Evolutionary conservation across 129 eudicot genomes (phyloP).

Genomic region (Erigeron canadensis): DNA sequence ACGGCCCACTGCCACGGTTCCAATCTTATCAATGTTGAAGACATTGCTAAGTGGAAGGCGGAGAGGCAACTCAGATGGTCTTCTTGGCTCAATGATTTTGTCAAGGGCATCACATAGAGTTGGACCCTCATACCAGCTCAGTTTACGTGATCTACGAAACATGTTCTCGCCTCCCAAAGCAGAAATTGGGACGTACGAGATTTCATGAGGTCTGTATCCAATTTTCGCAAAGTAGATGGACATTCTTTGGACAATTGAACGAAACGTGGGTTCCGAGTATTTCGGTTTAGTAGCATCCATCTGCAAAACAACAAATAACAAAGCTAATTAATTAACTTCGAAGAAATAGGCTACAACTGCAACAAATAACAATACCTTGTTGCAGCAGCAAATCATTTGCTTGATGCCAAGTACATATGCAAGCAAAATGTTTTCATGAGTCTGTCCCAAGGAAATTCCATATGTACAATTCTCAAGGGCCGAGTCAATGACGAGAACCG

Average conservation of each 20-base stretch:
- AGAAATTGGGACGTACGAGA: constrained; percentile 52
- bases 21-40: constrained; percentile 57
- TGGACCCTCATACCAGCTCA: constrained; percentile 51
- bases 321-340: too few species aligned
- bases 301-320: too few species aligned
- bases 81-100: constrained; percentile 19
- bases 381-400: constrained; percentile 60
- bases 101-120: constrained; percentile 59
- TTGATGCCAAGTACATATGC: constrained; percentile 53
- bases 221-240: constrained; percentile 51
- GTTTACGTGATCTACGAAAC: constrained; percentile 48
- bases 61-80: constrained; percentile 57
- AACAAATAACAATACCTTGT: constrained; percentile 30
- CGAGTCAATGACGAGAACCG: constrained; percentile 52
- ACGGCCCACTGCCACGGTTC: constrained; percentile 55
- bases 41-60: constrained; percentile 57
- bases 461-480: constrained; percentile 52
- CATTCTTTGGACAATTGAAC: constrained; percentile 49
- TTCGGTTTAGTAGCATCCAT: constrained; percentile 58
- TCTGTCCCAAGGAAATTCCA: constrained; percentile 54
- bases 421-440: constrained; percentile 54
- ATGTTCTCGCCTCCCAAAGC: constrained; percentile 56
- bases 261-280: constrained; percentile 43
- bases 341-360: too few species aligned
- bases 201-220: constrained; percentile 54